Evolutionary conservation across 2,329 filamentous ascomycete genomes (phyloP).

Genomic region (Stachybotrys echinatus): DNA sequence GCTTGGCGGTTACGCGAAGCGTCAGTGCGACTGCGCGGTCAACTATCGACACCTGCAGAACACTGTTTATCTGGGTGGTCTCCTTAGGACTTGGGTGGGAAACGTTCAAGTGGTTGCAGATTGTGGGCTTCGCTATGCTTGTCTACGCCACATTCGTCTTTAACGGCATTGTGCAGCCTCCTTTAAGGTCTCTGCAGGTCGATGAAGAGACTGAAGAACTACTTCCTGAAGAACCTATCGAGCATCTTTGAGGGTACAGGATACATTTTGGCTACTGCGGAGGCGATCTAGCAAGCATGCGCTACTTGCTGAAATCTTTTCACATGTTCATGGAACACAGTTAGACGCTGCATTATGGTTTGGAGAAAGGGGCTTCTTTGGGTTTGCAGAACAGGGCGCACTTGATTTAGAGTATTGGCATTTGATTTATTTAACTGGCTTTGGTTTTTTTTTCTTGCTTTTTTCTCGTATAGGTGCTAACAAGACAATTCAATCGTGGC

Average conservation of each 20-base stretch:
- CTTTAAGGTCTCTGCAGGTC: conserved; percentile 61
- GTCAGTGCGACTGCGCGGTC: conserved; percentile 91
- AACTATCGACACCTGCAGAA: conserved; percentile 96
- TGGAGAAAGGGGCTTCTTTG: no score
- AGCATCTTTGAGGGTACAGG: conserved; percentile 44
- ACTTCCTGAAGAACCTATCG: conserved; percentile 78
- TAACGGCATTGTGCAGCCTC: conserved; percentile 86
- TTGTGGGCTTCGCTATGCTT: conserved; percentile 78
- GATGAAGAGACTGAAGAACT: conserved; percentile 56
- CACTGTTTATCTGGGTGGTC: conserved; percentile 96
- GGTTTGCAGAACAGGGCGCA: no score
- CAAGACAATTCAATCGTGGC: no score
- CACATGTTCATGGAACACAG: no score
- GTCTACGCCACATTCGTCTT: conserved; percentile 97
- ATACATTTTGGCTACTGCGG: not conserved
- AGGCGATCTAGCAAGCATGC: no score
- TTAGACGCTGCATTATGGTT: no score
- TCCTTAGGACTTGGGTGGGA: conserved; percentile 94
- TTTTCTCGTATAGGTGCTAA: no score
- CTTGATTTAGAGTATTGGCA: no score
- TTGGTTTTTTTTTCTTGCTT: no score
- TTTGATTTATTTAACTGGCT: no score
- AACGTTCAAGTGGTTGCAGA: conserved; percentile 94
- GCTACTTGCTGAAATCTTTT: no score
- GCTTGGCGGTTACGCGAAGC: conserved; percentile 81